Percentiles rank a stretch among this genome's conserved stretches.
phyloP scores from a whole-genome alignment of 2,329 filamentous ascomycete species.

The Periconia sp. region DNA sequence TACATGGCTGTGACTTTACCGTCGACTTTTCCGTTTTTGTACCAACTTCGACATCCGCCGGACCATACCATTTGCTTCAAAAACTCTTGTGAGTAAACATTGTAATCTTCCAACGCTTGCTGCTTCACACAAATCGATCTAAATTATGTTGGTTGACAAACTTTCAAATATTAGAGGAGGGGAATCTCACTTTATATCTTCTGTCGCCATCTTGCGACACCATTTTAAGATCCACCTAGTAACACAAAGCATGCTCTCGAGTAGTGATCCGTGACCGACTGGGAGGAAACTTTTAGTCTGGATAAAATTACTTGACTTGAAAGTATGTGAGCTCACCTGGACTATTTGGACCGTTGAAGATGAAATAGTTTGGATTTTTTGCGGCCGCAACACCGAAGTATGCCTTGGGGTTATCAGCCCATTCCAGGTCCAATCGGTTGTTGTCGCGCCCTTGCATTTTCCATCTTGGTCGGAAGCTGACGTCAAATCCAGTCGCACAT shows the following conservation, averaged over 20 bases:
- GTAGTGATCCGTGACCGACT: constrained; percentile 5
- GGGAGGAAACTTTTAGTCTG: constrained; percentile 16
- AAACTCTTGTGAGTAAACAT: constrained; percentile 9
- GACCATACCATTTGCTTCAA: constrained; percentile 12
- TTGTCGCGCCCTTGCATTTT: constrained; percentile 5
- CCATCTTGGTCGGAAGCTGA: constrained; percentile 3
- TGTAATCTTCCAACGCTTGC: constrained; percentile 7
- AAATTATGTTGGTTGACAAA: too few species aligned
- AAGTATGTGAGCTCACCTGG: too few species aligned
- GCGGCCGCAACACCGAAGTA: constrained; percentile 5
- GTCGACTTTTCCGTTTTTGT: constrained; percentile 12
- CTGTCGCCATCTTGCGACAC: constrained; percentile 10
- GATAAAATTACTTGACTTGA: too few species aligned
- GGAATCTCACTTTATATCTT: constrained; percentile 11
- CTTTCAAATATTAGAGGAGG: too few species aligned
- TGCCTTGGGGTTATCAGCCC: constrained; percentile 1
- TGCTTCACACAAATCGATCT: too few species aligned
- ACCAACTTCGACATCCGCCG: constrained; percentile 16
- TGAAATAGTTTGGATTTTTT: constrained; percentile 11
- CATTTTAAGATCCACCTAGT: constrained; percentile 7
- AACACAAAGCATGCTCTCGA: constrained; percentile 5
- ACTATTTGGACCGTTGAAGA: too few species aligned
- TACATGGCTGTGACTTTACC: constrained; percentile 11
- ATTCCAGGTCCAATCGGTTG: constrained; percentile 1
- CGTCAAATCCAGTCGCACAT: constrained; percentile 7